A percentile compares a stretch with the other conserved stretches of the same genome.
Conservation (phyloP, 768 basidiomycete genomes). For the Mycena polygramma region DNA sequence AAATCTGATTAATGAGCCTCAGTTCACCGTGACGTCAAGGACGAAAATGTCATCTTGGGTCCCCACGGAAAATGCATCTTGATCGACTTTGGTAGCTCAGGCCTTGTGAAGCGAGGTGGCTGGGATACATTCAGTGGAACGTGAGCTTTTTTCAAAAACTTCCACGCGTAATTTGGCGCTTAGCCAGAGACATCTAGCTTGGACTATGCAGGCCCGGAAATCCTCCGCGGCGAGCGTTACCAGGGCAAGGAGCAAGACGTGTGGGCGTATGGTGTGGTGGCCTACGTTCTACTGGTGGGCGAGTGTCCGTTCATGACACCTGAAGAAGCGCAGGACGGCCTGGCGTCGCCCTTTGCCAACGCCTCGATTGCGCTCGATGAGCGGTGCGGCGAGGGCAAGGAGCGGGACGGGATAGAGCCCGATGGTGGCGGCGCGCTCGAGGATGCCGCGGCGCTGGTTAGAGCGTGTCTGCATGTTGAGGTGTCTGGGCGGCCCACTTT, state of each 20-base stretch:
- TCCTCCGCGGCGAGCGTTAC: slow-evolving; percentile 94
- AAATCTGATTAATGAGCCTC: slow-evolving; percentile 22
- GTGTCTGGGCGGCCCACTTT: slow-evolving; percentile 86
- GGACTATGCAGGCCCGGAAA: slow-evolving; percentile 97
- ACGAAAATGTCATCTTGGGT: slow-evolving; percentile 93
- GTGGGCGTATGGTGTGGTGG: slow-evolving; percentile 98
- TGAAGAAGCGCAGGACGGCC: slow-evolving; percentile 89
- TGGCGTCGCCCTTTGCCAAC: slow-evolving; percentile 80
- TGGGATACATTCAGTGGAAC: slow-evolving; percentile 96
- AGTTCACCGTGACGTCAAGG: slow-evolving; percentile 99
- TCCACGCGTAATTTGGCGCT: slow-evolving; percentile 24
- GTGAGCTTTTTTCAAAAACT: slow-evolving; percentile 61
- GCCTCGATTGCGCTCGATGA: slow-evolving; percentile 85
- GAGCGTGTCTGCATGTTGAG: slow-evolving; percentile 87
- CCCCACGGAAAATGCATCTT: slow-evolving; percentile 87
- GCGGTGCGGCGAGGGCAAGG: slow-evolving; percentile 81
- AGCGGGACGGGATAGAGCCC: slow-evolving; percentile 77
- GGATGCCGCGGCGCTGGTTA: slow-evolving; percentile 88
- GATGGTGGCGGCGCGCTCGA: slow-evolving; percentile 89
- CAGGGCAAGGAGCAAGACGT: slow-evolving; percentile 97
- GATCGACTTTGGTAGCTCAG: slow-evolving; percentile 97
- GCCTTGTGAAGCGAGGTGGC: slow-evolving; percentile 83
- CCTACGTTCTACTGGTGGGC: slow-evolving; percentile 92
- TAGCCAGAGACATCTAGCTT: slow-evolving; percentile 59
- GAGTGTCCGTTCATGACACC: slow-evolving; percentile 95